Base-by-base conservation (phyloP, 371 early-diverging fungal genomes). In the Haplosporangium sp. region DNA sequence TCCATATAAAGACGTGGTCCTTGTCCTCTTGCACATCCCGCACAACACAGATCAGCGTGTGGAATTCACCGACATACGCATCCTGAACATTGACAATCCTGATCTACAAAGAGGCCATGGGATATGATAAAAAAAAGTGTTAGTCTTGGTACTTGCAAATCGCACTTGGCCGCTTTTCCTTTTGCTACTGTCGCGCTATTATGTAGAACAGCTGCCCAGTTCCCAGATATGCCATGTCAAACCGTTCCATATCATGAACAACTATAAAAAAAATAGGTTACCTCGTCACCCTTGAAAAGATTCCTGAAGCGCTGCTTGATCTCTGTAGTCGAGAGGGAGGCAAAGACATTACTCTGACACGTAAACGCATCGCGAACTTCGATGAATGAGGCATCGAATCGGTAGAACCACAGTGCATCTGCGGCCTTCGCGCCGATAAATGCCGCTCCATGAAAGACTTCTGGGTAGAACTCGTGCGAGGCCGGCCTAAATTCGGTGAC, bases 1-100 rank as follows among this genome's bases (percentile, higher is more conserved):
- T 73, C 80, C 80, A 79, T 40, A 73, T 61, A 41, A 79, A 73
- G 63, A 73, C 73, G 29, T 79, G 80, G 37, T 79, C 80, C 54
- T 66, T 47, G 40, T 68, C 65, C 43, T 68, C 73, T 16, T 64
- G 58, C n/a, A 46, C 54, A 40, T 73, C 73, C 57, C 73, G 60
- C 7, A 73, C 66, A 4, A 79, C 80, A 55, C 72, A 54, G 16
- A 73, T 57, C 14, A 79, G 59, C 5, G 60, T 51, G 52, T 79
- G 69, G 36, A 56, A 73, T 45, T 79, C 80, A 50, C 73, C 66
- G 9, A 79, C 69, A 18, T 73, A 79, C 10, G 80, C 80, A 51
- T 73, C 69, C 63, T 73, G 80, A 0, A 79, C 73, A 55, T 73
- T 72, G 37, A 69, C 73, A 45, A 79, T 60, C 29, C 50, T 58